phyloP scores from a whole-genome alignment of 2,329 filamentous ascomycete genomes.

The Ophiostoma australiae region DNA sequence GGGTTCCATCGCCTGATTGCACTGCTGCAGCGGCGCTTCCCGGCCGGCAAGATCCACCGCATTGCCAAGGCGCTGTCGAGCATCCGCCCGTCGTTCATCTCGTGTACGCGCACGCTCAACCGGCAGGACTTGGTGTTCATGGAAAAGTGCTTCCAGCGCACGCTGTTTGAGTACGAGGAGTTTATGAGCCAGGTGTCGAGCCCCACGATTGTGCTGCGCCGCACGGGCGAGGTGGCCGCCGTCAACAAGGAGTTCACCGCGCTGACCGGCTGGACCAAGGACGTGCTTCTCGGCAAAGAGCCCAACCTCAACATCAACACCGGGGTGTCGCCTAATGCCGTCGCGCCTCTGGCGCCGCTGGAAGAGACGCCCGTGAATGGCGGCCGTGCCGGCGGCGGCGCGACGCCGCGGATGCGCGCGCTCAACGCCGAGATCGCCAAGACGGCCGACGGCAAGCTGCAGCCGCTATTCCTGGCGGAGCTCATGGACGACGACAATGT shows the following conservation, averaged over 20 bases:
- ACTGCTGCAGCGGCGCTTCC: constrained; percentile 72
- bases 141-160: constrained; percentile 94
- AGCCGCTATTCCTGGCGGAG: constrained; percentile 86
- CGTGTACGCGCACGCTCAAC: constrained; percentile 83
- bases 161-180: constrained; percentile 87
- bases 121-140: constrained; percentile 90
- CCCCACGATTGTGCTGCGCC: constrained; percentile 83
- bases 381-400: constrained; percentile 37
- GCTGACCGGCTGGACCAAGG: constrained; percentile 88
- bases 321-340: constrained; percentile 37
- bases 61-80: constrained; percentile 85
- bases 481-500: constrained; percentile 90
- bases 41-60: constrained; percentile 67
- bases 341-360: neutral
- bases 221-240: constrained; percentile 90
- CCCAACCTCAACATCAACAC: constrained; percentile 83
- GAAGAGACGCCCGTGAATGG: constrained; percentile 30
- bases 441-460: constrained; percentile 48
- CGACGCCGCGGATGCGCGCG: constrained; percentile 50
- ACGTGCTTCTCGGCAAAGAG: constrained; percentile 80
- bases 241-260: constrained; percentile 97
- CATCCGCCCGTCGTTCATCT: constrained; percentile 88
- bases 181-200: constrained; percentile 84
- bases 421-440: constrained; percentile 34
- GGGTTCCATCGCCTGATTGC: constrained; percentile 86